Base-by-base conservation (phyloP, 192 early-diverging fungal genomes). In the Linderina pennispora region DNA sequence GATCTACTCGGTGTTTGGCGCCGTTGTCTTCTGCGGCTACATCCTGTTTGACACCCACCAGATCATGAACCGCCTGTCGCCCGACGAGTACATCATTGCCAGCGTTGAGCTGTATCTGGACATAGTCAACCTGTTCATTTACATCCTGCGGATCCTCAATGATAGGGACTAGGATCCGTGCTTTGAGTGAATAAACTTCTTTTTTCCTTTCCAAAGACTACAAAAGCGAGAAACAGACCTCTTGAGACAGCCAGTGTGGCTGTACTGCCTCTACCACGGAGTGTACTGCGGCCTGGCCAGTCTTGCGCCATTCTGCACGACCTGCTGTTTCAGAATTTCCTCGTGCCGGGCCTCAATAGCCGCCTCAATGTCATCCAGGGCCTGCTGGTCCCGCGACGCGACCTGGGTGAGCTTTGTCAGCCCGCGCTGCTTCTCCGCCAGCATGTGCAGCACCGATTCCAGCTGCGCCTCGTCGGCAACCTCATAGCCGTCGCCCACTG, bases 1-100 rank as follows among this genome's bases (percentile, higher is more conserved):
- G 23, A 61, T 75, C 23, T 43, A 86, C 23, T 80, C 81, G 3
- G 55, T 79, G 8, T 50, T 69, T 13, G 75, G 60, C 1, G 86
- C 83, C 1, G 45, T 90, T 15, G 46, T 90, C 18, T 90, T 90
- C 73, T 81, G 78, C 40, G 84, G 83, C 11, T 88, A 83, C 72
- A 84, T 90, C 42, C 55, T 88, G 28, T 82, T 77, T 36, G 88
- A 90, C 57, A 90, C 88, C 2, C 76, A 79, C 34, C 55, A 65
- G 51, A 75, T 90, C 19, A 82, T 87, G 65, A 69, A 78, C 50
- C 65, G 77, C n/a, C 50, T 82, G 18, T 78, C 73, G 14, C 81
- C 80, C n/a, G 88, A 90, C 39, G 84, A 87, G 25, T 88, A 85
- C 40, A 77, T 89, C 14, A 5, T 8, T 31, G 28, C 28, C 28